These are phyloP conservation scores for Nicotiana undulata DNA, from an alignment of 257 asterid genomes.

Conservation along the genomic window DNA sequence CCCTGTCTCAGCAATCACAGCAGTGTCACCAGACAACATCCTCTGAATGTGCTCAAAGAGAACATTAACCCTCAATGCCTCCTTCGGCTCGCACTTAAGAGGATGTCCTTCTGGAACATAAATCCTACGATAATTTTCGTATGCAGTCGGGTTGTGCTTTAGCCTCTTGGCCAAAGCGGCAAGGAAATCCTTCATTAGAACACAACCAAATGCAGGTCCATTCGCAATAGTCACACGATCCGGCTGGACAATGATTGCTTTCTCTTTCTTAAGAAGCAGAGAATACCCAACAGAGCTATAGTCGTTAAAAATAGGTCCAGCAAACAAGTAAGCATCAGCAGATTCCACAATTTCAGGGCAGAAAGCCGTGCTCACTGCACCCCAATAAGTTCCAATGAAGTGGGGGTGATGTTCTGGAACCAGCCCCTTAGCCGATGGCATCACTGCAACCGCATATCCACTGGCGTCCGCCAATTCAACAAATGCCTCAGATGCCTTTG, in stretches of 20 bases:
- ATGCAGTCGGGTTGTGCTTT: conserved; percentile 14
- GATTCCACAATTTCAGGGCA: conserved; percentile 20
- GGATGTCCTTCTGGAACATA: conserved; percentile 23
- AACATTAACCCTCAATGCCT: conserved; percentile 19
- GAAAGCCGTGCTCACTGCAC: conserved; percentile 19
- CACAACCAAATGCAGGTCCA: conserved; percentile 26
- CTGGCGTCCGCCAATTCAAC: conserved; percentile 13
- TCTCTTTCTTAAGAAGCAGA: conserved; percentile 15
- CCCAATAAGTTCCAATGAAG: conserved; percentile 28
- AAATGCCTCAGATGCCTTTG: conserved; percentile 13
- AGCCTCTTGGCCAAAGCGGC: conserved; percentile 12
- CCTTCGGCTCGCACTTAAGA: conserved; percentile 7
- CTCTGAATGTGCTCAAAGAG: conserved; percentile 18
- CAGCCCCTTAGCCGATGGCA: conserved; percentile 27
- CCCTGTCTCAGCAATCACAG: conserved; percentile 25
- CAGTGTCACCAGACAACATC: conserved; percentile 16
- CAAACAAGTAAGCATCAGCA: conserved; percentile 23
- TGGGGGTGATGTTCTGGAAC: conserved; percentile 20
- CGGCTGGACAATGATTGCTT: conserved; percentile 16
- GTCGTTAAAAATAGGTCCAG: conserved; percentile 26
- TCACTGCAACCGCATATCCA: conserved; percentile 21
- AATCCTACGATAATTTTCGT: conserved; percentile 16
- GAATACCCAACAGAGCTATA: conserved; percentile 25
- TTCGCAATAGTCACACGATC: conserved; percentile 17
- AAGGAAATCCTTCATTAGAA: conserved; percentile 23